Evolutionary conservation across 1,284 basidiomycete genomes (phyloP).

Genomic region (Austroboletus novae-zelandiae): DNA sequence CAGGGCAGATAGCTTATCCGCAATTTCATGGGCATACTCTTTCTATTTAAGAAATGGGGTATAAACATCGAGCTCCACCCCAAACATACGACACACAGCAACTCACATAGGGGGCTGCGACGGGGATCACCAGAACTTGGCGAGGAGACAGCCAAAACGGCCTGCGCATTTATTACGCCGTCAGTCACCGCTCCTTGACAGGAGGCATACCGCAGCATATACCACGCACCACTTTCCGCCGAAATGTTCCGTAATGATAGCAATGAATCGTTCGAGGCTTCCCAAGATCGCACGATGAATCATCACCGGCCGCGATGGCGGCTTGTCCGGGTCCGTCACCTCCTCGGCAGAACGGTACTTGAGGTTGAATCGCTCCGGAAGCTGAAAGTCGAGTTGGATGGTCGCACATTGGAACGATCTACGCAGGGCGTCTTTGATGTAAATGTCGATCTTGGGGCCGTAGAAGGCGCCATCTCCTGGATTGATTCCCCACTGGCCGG

Average conservation of each 20-base stretch:
- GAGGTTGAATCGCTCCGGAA: conserved; percentile 97
- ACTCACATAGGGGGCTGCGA: conserved; percentile 83
- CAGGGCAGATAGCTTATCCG: conserved; percentile 61
- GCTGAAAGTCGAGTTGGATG: conserved; percentile 98
- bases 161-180: conserved; percentile 37
- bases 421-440: conserved; percentile 88
- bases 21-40: conserved; percentile 86
- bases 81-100: neutral
- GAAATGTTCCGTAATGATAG: conserved; percentile 97
- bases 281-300: conserved; percentile 98
- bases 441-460: conserved; percentile 98
- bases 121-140: conserved; percentile 93
- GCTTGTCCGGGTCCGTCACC: conserved; percentile 49
- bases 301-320: conserved; percentile 86
- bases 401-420: conserved; percentile 98
- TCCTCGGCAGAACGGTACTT: conserved; percentile 81
- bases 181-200: neutral
- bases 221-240: conserved; percentile 87
- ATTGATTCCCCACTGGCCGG: conserved; percentile 92
- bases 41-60: conserved; percentile 54
- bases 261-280: conserved; percentile 93
- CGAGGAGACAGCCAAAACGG: conserved; percentile 98
- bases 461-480: conserved; percentile 98
- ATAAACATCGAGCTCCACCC: neutral
- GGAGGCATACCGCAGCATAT: neutral